phyloP scores from a whole-genome alignment of 331 rosid species.

The Rhamnella rubrinervis region DNA sequence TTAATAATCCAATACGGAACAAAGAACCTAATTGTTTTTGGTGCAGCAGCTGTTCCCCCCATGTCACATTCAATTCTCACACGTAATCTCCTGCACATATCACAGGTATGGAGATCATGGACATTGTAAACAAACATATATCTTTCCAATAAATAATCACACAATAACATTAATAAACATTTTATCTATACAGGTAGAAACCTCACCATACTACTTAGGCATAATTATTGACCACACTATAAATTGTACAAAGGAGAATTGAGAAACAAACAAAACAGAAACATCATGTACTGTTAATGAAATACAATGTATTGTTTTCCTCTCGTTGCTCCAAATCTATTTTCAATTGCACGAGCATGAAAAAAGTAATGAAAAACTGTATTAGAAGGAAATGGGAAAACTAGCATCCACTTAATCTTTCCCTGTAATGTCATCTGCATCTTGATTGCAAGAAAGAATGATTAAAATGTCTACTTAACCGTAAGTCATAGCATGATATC shows the following conservation, averaged over 20 bases:
- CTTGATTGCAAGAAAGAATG: no score
- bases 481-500: no score
- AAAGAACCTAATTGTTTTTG: conserved; percentile 78
- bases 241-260: not conserved
- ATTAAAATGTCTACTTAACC: no score
- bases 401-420: not conserved
- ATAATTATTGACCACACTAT: not conserved
- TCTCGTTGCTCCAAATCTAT: not conserved
- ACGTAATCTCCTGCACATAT: conserved; percentile 73
- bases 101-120: conserved; percentile 15
- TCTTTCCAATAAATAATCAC: not conserved
- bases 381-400: not conserved
- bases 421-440: no score
- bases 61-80: conserved; percentile 87
- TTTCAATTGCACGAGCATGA: not conserved
- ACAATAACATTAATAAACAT: not conserved
- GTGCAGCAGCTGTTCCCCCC: conserved; percentile 90
- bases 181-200: not conserved
- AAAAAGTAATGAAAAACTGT: not conserved
- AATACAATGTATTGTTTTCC: not conserved
- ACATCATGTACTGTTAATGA: not conserved
- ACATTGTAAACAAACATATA: conserved; percentile 5
- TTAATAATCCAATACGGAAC: conserved; percentile 97
- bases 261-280: not conserved
- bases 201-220: not conserved